phyloP scores from a whole-genome alignment of 78 protist genomes.

The Dictyostelium citrinum region DNA sequence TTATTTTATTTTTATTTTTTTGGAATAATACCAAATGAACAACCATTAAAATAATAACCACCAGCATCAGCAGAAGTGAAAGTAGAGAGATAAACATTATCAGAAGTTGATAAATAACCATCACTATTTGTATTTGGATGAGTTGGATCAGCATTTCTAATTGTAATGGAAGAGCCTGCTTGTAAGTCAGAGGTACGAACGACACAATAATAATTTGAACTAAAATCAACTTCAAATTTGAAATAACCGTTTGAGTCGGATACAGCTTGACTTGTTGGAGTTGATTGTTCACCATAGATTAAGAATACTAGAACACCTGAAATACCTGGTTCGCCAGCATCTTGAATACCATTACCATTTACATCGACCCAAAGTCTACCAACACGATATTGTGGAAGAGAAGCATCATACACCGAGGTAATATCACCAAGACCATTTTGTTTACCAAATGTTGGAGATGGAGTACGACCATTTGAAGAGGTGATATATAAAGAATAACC shows the following conservation, averaged over 20 bases:
- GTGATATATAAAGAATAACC: conserved; percentile 21
- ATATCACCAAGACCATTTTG: conserved; percentile 64
- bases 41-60: conserved; percentile 35
- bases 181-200: not conserved
- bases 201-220: not conserved
- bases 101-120: not conserved
- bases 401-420: not conserved
- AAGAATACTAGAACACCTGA: not conserved
- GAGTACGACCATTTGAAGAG: not conserved
- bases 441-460: conserved; percentile 15
- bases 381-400: not conserved
- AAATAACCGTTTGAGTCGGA: conserved; percentile 33
- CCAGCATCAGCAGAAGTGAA: not conserved
- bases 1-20: not conserved
- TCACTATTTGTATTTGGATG: not conserved
- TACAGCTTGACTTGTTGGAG: not conserved
- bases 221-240: not conserved
- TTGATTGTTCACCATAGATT: not conserved
- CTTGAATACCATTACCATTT: conserved; percentile 53
- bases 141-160: not conserved
- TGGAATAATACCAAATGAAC: conserved; percentile 25
- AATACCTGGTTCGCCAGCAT: conserved; percentile 47
- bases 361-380: conserved; percentile 56
- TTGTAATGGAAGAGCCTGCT: not conserved
- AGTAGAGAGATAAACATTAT: not conserved